Evolutionary conservation across 805 yeast species (phyloP), one percentile per base, ranked within the genome.

Genomic region (Zygosaccharomyces siamensis): DNA sequence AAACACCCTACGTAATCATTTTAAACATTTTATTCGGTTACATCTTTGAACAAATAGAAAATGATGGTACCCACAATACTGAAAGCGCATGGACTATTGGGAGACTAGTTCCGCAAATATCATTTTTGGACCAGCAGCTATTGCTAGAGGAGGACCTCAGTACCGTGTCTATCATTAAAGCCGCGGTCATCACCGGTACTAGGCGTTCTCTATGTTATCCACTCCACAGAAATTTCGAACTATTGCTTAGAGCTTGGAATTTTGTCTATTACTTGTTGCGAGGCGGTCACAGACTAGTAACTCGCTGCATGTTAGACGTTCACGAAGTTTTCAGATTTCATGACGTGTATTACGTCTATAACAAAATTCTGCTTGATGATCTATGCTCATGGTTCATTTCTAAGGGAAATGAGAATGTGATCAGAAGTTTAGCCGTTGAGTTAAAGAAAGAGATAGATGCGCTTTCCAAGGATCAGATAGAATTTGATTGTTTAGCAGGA

Each of bases 1-100:
- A 80, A 51, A 74, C 79, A n/a, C 61, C 80, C 0, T 83, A 88
- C 57, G 72, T 83, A 36, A 74, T 86, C 0, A 64, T 92, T 1
- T 62, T 89, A 0, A 79, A 86, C 20, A 54, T 90, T 0, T 55
- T 93, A 16, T 93, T 86, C 66, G 81, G 85, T 1, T 86, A 81
- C 57, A 77, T 78, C 46, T 89, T 83, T 62, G 97, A 93, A 54
- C 67, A 77, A 43, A 71, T 97, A 32, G 84, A 85, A 46, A 88
- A 84, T 32, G 80, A 78, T 59, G 83, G 82, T n/a, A 80, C 74
- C 14, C 78, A 80, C 45, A 88, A 80, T 14, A 81, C 86, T 4
- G 99, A 93, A 66, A 85, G 95, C 49, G 88, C 95, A 0, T 93
- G 99, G 99, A 83, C 92, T 0, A 77, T 93, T 4, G 99, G 99